Percentiles rank a stretch among this genome's conserved stretches.
phyloP scores from a whole-genome alignment of 495 filamentous ascomycete species.

The Recurvomyces mirabilis region DNA sequence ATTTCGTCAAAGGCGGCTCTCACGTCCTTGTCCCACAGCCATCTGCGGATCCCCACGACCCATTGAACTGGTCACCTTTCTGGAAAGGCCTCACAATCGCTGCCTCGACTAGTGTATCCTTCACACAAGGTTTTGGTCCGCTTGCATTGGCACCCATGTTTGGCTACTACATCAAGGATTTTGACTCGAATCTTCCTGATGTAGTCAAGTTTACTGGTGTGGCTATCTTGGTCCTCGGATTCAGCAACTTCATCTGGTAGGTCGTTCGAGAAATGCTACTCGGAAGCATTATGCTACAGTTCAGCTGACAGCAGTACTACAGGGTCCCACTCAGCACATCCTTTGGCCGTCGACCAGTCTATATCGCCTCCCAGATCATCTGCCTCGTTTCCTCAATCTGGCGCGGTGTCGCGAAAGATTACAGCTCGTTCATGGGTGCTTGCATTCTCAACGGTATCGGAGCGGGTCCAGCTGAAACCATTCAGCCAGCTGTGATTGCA shows the following conservation, averaged over 20 bases:
- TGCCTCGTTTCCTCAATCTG: slow-evolving; percentile 48
- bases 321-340: slow-evolving; percentile 51
- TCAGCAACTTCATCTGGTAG: slow-evolving; percentile 48
- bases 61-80: slow-evolving; percentile 26
- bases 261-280: no score
- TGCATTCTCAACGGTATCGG: slow-evolving; percentile 50
- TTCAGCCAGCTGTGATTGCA: slow-evolving; percentile 52
- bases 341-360: slow-evolving; percentile 47
- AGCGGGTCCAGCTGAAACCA: slow-evolving; percentile 46
- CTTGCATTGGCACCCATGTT: slow-evolving; percentile 50
- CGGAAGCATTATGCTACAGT: no score
- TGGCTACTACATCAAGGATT: slow-evolving; percentile 43
- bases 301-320: neutral
- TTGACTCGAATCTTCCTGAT: slow-evolving; percentile 40
- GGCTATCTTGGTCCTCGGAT: slow-evolving; percentile 50
- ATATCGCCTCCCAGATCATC: slow-evolving; percentile 45
- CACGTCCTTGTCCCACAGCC: slow-evolving; percentile 46
- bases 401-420: slow-evolving; percentile 46
- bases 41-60: slow-evolving; percentile 37
- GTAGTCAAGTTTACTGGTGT: slow-evolving; percentile 48
- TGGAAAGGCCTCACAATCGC: slow-evolving; percentile 30
- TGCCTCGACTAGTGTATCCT: slow-evolving; percentile 40
- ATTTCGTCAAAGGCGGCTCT: slow-evolving; percentile 43
- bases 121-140: slow-evolving; percentile 49
- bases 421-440: slow-evolving; percentile 47